Evolutionary conservation across 225 moss, liverwort and hornwort genomes (phyloP).

Genomic region (Neckera pumila): DNA sequence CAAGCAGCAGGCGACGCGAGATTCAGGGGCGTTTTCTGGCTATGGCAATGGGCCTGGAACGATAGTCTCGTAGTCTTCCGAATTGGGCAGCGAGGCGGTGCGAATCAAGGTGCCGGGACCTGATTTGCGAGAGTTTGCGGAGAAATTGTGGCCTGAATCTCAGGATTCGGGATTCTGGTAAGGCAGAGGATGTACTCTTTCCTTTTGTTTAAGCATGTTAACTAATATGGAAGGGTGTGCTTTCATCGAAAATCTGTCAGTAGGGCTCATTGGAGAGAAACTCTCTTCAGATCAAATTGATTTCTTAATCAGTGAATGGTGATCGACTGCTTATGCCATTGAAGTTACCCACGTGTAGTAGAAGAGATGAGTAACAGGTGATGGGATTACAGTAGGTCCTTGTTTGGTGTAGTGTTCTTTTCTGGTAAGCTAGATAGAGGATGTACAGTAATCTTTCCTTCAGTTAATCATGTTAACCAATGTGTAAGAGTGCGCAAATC

Average conservation of each 20-base stretch:
- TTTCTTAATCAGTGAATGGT: background rate
- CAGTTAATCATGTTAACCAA: background rate
- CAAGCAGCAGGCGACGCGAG: background rate
- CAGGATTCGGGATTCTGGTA: background rate
- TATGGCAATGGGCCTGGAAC: background rate
- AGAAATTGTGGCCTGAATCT: background rate
- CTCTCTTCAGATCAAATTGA: background rate
- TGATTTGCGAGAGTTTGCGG: background rate
- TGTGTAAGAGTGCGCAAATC: background rate
- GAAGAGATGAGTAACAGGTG: no score
- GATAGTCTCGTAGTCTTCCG: background rate
- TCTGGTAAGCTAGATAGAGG: background rate
- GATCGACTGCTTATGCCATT: background rate
- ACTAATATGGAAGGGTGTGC: background rate
- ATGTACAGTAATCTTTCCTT: background rate
- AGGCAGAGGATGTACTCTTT: background rate
- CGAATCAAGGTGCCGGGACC: background rate
- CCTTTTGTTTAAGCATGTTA: background rate
- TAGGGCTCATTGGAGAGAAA: background rate
- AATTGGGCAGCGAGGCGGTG: background rate
- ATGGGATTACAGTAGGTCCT: no score
- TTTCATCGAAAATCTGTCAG: background rate
- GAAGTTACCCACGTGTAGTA: no score
- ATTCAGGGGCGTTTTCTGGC: background rate
- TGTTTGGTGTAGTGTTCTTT: background rate